Percentiles rank a stretch among this genome's conserved stretches.
phyloP scores from a whole-genome alignment of 805 yeast genomes.

The Cyberlindnera maritima region DNA sequence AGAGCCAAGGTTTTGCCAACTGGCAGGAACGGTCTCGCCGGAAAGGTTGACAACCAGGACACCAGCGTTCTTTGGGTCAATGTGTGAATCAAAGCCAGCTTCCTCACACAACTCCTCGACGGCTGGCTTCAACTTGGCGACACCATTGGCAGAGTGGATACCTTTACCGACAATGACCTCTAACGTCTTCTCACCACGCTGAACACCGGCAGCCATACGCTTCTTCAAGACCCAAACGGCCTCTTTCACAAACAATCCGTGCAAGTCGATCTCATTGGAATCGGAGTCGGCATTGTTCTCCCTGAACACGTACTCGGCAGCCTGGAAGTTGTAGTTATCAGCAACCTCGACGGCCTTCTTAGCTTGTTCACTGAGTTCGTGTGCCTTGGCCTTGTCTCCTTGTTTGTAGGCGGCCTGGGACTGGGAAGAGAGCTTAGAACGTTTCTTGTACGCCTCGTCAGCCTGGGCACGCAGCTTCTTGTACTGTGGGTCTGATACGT shows the following conservation, averaged over 20 bases:
- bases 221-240: constrained; percentile 75
- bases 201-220: constrained; percentile 64
- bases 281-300: constrained; percentile 88
- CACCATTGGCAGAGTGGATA: constrained; percentile 72
- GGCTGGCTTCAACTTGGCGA: constrained; percentile 89
- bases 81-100: constrained; percentile 54
- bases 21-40: constrained; percentile 43
- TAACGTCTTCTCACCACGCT: constrained; percentile 55
- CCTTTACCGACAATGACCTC: constrained; percentile 95
- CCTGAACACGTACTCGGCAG: constrained; percentile 86
- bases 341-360: constrained; percentile 58
- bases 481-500: constrained; percentile 66
- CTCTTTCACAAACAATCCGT: constrained; percentile 87
- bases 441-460: constrained; percentile 56
- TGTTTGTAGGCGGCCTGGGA: constrained; percentile 75
- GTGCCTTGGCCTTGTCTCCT: constrained; percentile 76
- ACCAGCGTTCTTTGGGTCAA: constrained; percentile 75
- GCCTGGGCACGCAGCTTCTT: constrained; percentile 64
- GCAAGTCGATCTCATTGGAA: constrained; percentile 85
- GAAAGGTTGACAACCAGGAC: constrained; percentile 68
- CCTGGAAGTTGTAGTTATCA: constrained; percentile 68
- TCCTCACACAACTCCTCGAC: constrained; percentile 73
- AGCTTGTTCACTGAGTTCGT: constrained; percentile 66
- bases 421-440: constrained; percentile 52
- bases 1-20: constrained; percentile 29